Percentiles rank a stretch among this genome's conserved stretches.
These are phyloP conservation scores for Talaromyces rugulosus DNA, from an alignment of 2,329 filamentous ascomycete species.

Conservation along the genomic window DNA sequence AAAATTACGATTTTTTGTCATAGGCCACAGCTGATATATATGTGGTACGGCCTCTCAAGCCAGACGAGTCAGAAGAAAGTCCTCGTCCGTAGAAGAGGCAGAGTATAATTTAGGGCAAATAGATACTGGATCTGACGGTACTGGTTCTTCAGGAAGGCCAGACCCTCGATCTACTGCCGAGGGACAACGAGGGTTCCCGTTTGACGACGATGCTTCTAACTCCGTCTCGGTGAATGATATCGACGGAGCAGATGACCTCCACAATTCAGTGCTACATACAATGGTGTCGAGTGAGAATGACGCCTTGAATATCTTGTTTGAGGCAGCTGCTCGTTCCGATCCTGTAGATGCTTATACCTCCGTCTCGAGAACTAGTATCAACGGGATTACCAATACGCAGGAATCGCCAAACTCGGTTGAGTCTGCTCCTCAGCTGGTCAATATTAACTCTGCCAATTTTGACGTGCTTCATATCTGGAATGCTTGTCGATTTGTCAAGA, in stretches of 20 bases:
- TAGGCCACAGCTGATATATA: no score
- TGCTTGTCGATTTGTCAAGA: slow-evolving; percentile 47
- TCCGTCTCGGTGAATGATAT: neutral
- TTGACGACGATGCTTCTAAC: no score
- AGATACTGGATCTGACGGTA: no score
- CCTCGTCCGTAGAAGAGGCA: neutral
- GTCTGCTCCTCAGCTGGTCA: neutral
- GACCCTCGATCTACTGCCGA: no score
- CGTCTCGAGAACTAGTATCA: neutral
- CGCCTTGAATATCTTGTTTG: slow-evolving; percentile 46
- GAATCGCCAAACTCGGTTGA: neutral
- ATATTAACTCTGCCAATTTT: slow-evolving; percentile 11
- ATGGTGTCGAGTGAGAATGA: slow-evolving; percentile 48
- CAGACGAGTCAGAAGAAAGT: neutral
- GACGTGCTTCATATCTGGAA: slow-evolving; percentile 42
- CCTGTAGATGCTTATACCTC: no score
- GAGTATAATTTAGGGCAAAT: no score
- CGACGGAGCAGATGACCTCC: neutral
- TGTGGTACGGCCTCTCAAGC: neutral
- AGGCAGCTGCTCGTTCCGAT: slow-evolving; percentile 31
- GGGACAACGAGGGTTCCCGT: no score
- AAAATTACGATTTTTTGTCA: no score
- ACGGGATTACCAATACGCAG: neutral
- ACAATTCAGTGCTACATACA: slow-evolving; percentile 34
- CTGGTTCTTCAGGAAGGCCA: no score